Evolutionary conservation across 352 stramenopile species (phyloP).

Genomic region (Hyaloperonospora arabidopsidis): DNA sequence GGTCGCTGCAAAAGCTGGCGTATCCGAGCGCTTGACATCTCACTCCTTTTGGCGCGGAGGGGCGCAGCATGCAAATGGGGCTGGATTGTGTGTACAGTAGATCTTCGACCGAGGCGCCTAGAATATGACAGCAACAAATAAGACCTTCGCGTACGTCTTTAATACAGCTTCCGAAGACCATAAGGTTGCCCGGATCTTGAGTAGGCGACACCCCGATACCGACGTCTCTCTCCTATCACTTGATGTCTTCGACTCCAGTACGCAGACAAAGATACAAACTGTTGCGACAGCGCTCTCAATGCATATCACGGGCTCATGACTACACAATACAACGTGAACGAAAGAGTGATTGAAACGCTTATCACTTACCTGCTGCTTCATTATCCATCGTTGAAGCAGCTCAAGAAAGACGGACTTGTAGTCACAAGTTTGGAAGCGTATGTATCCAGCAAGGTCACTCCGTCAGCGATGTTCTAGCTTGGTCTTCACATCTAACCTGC

Average conservation of each 20-base stretch:
- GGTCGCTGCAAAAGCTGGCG: slow-evolving; percentile 4
- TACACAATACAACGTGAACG: slow-evolving; percentile 8
- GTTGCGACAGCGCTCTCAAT: slow-evolving; percentile 1
- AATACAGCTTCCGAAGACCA: slow-evolving; percentile 4
- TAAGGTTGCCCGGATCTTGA: slow-evolving; percentile 9
- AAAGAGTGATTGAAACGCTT: slow-evolving; percentile 6
- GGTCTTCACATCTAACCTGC: neutral
- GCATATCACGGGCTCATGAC: neutral
- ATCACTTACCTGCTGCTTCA: slow-evolving; percentile 10
- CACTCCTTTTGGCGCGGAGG: slow-evolving; percentile 23
- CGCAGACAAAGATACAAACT: slow-evolving; percentile 1
- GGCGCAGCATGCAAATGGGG: slow-evolving; percentile 13
- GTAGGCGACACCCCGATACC: slow-evolving; percentile 1
- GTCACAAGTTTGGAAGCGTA: slow-evolving; percentile 2
- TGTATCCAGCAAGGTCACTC: slow-evolving; percentile 1
- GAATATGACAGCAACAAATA: slow-evolving; percentile 20
- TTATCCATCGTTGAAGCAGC: slow-evolving; percentile 8
- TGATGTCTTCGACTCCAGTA: slow-evolving; percentile 5
- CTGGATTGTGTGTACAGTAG: slow-evolving; percentile 2
- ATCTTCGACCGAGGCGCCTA: slow-evolving; percentile 14
- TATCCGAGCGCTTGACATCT: slow-evolving; percentile 10
- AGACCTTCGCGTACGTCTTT: slow-evolving; percentile 10
- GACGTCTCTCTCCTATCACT: neutral
- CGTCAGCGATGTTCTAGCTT: neutral
- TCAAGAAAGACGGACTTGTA: neutral